Percentiles rank a stretch among this genome's conserved stretches.
Conservation (phyloP, 2,329 filamentous ascomycete genomes). For the Immersiporthe knoxdaviesiana region DNA sequence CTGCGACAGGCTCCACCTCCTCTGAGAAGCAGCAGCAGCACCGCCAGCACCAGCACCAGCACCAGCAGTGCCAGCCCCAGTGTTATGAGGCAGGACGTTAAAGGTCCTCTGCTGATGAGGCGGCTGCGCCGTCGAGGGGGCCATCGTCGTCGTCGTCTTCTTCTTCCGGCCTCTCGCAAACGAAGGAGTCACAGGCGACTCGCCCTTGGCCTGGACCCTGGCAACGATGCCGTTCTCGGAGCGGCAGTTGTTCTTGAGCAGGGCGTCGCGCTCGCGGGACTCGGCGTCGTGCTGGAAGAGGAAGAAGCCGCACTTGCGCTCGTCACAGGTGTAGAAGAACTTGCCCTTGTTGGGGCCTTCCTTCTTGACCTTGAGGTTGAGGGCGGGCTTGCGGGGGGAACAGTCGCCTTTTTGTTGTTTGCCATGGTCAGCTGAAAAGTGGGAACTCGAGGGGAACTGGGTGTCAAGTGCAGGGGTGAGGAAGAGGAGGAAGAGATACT, state of each 20-base stretch:
- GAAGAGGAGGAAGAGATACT: not conserved
- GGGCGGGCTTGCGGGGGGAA: constrained; percentile 43
- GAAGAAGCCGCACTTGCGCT: constrained; percentile 47
- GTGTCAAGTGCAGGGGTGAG: not conserved
- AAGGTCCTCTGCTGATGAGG: constrained; percentile 23
- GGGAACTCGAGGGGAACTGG: not conserved
- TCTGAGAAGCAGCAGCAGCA: not conserved
- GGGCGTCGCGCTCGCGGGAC: constrained; percentile 35
- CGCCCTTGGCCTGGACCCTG: constrained; percentile 22
- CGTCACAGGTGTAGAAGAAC: constrained; percentile 48
- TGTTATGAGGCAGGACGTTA: constrained; percentile 4
- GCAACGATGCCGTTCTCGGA: constrained; percentile 28
- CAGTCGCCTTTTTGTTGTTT: constrained; percentile 47
- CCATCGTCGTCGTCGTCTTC: not conserved
- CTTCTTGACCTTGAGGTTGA: constrained; percentile 43
- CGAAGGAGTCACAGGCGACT: constrained; percentile 13
- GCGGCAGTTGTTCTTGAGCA: constrained; percentile 28
- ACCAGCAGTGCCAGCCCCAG: no score
- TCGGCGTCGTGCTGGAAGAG: constrained; percentile 47
- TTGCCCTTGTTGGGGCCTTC: constrained; percentile 45
- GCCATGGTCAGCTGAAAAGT: not conserved
- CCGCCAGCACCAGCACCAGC: no score
- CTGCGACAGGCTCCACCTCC: constrained; percentile 1
- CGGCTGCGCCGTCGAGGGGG: not conserved
- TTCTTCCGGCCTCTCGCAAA: not conserved